Base-by-base conservation (phyloP, 2,329 filamentous ascomycete species). In the Pseudomassariella vexata region DNA sequence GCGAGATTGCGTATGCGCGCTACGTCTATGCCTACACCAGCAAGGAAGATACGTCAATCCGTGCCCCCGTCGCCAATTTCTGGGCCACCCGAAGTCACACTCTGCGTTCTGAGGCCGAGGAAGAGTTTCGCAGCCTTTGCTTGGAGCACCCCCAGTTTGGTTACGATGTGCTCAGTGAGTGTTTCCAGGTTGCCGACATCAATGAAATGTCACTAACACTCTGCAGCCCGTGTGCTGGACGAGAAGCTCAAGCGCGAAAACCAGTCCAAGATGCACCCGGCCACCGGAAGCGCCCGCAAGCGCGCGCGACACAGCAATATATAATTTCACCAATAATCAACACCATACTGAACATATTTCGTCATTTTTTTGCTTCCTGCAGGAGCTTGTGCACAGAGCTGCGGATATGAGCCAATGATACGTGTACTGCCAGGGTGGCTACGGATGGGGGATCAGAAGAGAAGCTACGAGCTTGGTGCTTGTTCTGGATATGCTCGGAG, bases 101-200 rank as follows among this genome's bases (percentile, higher is more conserved):
- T 9, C 66, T 95, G 42, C 82, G 89, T 12, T 73, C 89, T 59
- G 86, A 94, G 60, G 86, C 88, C 22, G 86, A 94, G 59, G 73
- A 76, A 6, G 85, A 94, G 61, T 95, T 95, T 73, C 79, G 81
- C 56, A 59, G 72, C 27, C 76, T 95, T 60, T 95, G 89, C 63
- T 64, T 95, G 55, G 85, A 95, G 62, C 88, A 81, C 55, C 89
- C 89, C 12, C 83, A 94, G 54, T 95, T 95, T 55, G 84, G 84
- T 52, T 95, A 89, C 65, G 89, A 95, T 58, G 85, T 96, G 35
- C 75, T 95, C 38, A 88, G 78, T 86, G 67, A 45, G 71, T 6
- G 9, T 5, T 17, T 30, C 18, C 32, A 11, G 4, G 9, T 25
- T 12, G n/a, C 8, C 3, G 18, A 7, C n/a, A 15, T 10, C 6